Evolutionary conservation across 179 eudicot species (phyloP).

Genomic region (Corrigiola litoralis): DNA sequence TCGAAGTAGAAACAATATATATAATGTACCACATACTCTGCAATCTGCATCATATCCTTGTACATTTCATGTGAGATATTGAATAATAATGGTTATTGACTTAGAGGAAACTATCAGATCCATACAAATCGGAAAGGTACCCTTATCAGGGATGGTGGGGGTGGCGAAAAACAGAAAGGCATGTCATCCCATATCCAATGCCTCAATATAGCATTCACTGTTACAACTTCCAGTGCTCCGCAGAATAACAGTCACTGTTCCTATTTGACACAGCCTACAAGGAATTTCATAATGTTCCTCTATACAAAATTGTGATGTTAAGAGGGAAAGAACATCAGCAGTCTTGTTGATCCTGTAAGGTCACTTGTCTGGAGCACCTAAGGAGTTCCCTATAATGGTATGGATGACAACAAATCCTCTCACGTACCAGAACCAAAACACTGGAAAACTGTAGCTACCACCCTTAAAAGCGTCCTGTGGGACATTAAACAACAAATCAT

Average conservation of each 20-base stretch:
- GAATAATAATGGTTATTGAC: background rate
- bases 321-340: conserved; percentile 19
- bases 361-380: conserved; percentile 3
- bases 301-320: conserved; percentile 12
- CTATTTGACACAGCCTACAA: conserved; percentile 18
- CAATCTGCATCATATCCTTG: background rate
- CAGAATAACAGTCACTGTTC: conserved; percentile 6
- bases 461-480: conserved; percentile 18
- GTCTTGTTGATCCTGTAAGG: conserved; percentile 13
- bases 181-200: conserved; percentile 8
- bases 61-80: background rate
- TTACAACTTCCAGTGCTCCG: conserved; percentile 18
- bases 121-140: conserved; percentile 9
- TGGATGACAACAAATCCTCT: conserved; percentile 20
- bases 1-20: background rate
- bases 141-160: background rate
- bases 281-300: conserved; percentile 17
- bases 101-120: background rate
- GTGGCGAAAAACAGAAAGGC: conserved; percentile 10
- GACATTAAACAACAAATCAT: conserved; percentile 6
- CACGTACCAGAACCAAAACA: conserved; percentile 4
- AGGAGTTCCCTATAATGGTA: conserved; percentile 13
- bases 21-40: background rate
- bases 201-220: conserved; percentile 13
- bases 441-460: conserved; percentile 13